Conservation (phyloP, 192 early-diverging fungal genomes). For the Chytriomyces confervae region DNA sequence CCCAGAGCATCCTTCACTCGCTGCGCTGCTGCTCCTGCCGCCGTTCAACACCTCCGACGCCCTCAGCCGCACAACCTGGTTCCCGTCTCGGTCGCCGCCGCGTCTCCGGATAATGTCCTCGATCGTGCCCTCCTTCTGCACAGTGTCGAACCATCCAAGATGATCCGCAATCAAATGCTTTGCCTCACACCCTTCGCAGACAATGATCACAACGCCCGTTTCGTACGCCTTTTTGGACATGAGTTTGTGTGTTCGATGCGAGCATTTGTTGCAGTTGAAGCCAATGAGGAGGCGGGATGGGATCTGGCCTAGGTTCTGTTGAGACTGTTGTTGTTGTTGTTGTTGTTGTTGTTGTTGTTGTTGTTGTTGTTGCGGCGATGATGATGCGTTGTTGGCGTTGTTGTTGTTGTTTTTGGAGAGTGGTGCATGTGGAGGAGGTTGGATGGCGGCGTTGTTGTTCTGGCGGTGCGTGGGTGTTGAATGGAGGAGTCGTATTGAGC, state of each 20-base stretch:
- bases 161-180: slow-evolving; percentile 97
- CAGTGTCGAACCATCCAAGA: slow-evolving; percentile 85
- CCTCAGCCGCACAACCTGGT: slow-evolving; percentile 27
- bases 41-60: slow-evolving; percentile 22
- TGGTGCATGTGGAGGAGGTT: no score
- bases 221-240: slow-evolving; percentile 93
- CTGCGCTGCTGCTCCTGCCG: no score
- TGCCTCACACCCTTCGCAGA: slow-evolving; percentile 89
- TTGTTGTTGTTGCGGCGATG: no score
- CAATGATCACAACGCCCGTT: slow-evolving; percentile 94
- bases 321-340: no score
- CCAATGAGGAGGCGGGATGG: slow-evolving; percentile 71
- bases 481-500: no score
- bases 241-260: slow-evolving; percentile 79
- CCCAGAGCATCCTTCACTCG: no score
- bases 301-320: neutral
- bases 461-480: no score
- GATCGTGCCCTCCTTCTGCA: slow-evolving; percentile 68
- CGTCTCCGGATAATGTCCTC: slow-evolving; percentile 83
- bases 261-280: slow-evolving; percentile 96
- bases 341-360: no score
- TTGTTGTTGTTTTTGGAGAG: no score
- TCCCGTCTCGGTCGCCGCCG: slow-evolving; percentile 55
- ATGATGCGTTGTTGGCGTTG: no score
- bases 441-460: no score